phyloP scores from a whole-genome alignment of 2,329 filamentous ascomycete species.

The Ophiostoma sp. region DNA sequence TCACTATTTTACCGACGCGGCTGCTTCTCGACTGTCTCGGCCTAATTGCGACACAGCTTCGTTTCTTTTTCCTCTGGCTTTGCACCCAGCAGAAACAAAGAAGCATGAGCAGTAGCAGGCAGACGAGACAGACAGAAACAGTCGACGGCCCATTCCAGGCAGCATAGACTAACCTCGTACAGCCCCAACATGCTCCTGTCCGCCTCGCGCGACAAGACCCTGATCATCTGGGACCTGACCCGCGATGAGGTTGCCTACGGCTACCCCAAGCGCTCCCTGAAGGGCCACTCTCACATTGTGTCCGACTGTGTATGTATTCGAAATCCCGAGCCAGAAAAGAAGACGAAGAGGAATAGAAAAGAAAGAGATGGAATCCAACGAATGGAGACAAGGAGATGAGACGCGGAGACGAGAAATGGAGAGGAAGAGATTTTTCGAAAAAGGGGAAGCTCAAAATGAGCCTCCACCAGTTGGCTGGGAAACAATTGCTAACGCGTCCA shows the following conservation, averaged over 20 bases:
- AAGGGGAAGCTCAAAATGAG: not conserved
- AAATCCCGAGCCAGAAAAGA: not conserved
- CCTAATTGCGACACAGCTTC: not conserved
- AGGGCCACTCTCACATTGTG: constrained; percentile 99
- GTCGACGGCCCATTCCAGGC: constrained; percentile 1
- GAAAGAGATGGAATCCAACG: not conserved
- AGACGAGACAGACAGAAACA: constrained; percentile 8
- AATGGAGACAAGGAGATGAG: not conserved
- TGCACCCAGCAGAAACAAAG: not conserved
- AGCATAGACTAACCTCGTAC: constrained; percentile 30
- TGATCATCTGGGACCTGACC: constrained; percentile 99
- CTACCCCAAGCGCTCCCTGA: constrained; percentile 97
- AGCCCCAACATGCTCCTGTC: constrained; percentile 99
- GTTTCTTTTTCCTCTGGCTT: not conserved
- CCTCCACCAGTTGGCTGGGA: constrained; percentile 25
- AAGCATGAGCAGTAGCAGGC: not conserved
- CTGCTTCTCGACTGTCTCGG: constrained; percentile 6
- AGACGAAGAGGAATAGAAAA: not conserved
- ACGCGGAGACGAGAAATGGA: not conserved
- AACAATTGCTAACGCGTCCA: constrained; percentile 36
- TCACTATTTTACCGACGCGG: not conserved
- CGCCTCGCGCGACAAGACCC: constrained; percentile 92
- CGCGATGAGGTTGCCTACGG: constrained; percentile 97
- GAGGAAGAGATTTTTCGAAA: not conserved
- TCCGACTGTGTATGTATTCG: constrained; percentile 88